Percentiles rank a stretch among this genome's conserved stretches.
phyloP scores from a whole-genome alignment of 2,329 filamentous ascomycete genomes.

The Nemania sp. region DNA sequence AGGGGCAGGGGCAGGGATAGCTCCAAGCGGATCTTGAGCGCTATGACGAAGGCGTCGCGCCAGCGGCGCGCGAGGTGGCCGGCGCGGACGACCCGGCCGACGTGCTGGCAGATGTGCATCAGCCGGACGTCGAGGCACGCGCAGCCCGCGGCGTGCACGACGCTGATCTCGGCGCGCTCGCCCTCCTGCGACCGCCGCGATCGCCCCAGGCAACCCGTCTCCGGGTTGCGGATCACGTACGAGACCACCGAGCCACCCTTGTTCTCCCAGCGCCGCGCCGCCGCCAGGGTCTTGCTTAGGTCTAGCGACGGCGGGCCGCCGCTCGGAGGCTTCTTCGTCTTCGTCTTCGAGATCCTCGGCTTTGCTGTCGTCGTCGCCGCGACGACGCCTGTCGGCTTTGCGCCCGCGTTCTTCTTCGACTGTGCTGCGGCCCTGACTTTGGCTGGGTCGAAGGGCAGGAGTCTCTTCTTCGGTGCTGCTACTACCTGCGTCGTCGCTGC shows the following conservation, averaged over 20 bases:
- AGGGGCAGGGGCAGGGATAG: conserved; percentile 9
- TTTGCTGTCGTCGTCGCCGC: too few relatives aligned
- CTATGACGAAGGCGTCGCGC: conserved; percentile 30
- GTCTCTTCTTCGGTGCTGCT: background rate
- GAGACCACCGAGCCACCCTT: too few relatives aligned
- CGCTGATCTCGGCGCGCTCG: conserved; percentile 22
- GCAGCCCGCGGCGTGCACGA: conserved; percentile 26
- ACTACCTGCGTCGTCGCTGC: background rate
- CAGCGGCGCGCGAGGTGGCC: conserved; percentile 13
- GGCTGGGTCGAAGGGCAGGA: conserved; percentile 4
- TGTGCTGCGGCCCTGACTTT: conserved; percentile 2
- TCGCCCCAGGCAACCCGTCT: conserved; percentile 28
- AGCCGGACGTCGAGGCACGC: conserved; percentile 28
- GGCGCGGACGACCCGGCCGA: background rate
- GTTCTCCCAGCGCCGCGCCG: conserved; percentile 21
- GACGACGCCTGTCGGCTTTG: conserved; percentile 2
- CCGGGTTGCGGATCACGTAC: conserved; percentile 25
- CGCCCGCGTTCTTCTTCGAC: background rate
- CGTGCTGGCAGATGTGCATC: conserved; percentile 24
- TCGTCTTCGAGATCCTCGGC: too few relatives aligned
- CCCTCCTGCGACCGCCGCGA: background rate
- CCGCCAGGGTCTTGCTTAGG: conserved; percentile 13
- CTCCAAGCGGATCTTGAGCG: conserved; percentile 24
- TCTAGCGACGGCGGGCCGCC: background rate
- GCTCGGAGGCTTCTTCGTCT: background rate